phyloP scores from a whole-genome alignment of 2,329 filamentous ascomycete genomes.

The Daldinia sp. region DNA sequence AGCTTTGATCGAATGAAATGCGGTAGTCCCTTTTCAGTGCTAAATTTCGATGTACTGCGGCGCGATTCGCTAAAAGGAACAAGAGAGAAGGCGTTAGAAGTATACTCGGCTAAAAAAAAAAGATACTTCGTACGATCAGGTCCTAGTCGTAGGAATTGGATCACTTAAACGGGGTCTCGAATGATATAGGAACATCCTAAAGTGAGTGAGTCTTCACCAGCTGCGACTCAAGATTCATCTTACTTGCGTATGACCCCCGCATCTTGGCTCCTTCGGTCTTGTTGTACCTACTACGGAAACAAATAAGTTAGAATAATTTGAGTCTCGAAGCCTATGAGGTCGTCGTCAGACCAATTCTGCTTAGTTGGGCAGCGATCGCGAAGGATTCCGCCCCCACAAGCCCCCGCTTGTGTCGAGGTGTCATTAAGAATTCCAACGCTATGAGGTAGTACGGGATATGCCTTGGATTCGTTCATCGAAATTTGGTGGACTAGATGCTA shows the following conservation, averaged over 20 bases:
- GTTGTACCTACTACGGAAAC: conserved; percentile 23
- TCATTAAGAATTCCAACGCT: conserved; percentile 31
- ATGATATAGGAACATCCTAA: conserved; percentile 9
- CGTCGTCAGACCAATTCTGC: conserved; percentile 21
- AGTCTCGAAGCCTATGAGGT: conserved; percentile 11
- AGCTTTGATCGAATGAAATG: neutral
- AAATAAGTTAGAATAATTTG: conserved; percentile 8
- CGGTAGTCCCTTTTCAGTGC: neutral
- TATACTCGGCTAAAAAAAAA: conserved; percentile 12
- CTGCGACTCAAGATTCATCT: conserved; percentile 20
- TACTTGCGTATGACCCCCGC: conserved; percentile 33
- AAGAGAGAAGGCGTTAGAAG: neutral
- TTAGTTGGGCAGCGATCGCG: conserved; percentile 32
- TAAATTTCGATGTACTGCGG: conserved; percentile 3
- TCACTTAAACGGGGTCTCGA: conserved; percentile 4
- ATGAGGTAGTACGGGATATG: conserved; percentile 26
- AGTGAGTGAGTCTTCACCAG: conserved; percentile 2
- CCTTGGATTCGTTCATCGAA: conserved; percentile 17
- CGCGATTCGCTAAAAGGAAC: neutral
- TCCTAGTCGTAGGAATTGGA: neutral
- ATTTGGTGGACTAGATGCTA: conserved; percentile 7
- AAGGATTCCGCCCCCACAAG: conserved; percentile 44
- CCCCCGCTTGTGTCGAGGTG: conserved; percentile 35
- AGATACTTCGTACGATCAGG: neutral
- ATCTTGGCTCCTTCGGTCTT: conserved; percentile 20